Percentiles rank a stretch among this genome's conserved stretches.
These are phyloP conservation scores for Globisporangium takayamanum DNA, from an alignment of 352 stramenopile genomes.

Conservation along the genomic window DNA sequence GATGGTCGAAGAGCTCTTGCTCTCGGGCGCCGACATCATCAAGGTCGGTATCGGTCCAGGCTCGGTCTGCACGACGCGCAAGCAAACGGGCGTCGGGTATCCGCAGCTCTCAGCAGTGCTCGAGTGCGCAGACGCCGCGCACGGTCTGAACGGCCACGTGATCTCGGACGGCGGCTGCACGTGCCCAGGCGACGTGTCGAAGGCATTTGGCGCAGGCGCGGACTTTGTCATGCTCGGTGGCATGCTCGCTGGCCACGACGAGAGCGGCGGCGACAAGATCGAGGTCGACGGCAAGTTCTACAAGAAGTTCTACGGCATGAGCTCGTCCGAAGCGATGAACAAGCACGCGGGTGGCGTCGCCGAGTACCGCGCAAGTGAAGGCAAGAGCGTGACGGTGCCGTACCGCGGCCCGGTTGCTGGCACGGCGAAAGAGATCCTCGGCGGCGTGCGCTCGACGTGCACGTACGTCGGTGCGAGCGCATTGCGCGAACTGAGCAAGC, in stretches of 20 bases:
- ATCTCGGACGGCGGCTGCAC: conserved; percentile 88
- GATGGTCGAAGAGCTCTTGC: conserved; percentile 89
- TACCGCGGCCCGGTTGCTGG: conserved; percentile 74
- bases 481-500: conserved; percentile 90
- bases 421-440: conserved; percentile 88
- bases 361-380: conserved; percentile 89
- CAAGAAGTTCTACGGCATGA: conserved; percentile 94
- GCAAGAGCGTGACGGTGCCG: conserved; percentile 88
- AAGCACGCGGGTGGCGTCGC: conserved; percentile 89
- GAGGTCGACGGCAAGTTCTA: conserved; percentile 58
- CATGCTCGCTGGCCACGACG: conserved; percentile 90
- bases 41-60: conserved; percentile 92
- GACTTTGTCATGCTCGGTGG: conserved; percentile 93
- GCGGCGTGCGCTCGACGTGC: conserved; percentile 88
- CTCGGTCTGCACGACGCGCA: conserved; percentile 89
- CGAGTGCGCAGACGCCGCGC: conserved; percentile 88
- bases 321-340: conserved; percentile 87
- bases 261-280: conserved; percentile 83
- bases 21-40: conserved; percentile 90
- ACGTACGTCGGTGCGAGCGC: conserved; percentile 89
- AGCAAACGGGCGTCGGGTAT: conserved; percentile 91
- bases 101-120: conserved; percentile 88
- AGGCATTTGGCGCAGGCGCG: conserved; percentile 87
- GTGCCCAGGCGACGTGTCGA: conserved; percentile 85
- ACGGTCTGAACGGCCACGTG: conserved; percentile 85